Evolutionary conservation across 345 rosid genomes (phyloP), one percentile per base, ranked within the genome.

Genomic region (Zanthoxylum bungeanum): DNA sequence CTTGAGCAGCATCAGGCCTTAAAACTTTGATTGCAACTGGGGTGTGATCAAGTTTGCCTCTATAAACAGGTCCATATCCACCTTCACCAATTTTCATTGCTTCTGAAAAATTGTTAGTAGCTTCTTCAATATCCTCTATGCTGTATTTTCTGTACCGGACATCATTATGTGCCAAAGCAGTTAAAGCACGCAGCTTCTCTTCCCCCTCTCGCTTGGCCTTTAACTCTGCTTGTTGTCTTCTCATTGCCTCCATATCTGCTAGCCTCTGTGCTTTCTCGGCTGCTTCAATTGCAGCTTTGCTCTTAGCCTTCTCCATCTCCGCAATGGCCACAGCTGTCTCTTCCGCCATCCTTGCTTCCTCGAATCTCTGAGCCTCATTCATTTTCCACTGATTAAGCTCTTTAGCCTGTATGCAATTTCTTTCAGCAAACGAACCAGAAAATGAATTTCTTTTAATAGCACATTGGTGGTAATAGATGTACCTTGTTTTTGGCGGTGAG

Each of bases 1-100:
- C 98, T 78, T 93, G 97, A 55, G 89, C 89, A 69, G 96, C 98
- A 82, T 86, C 93, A 19, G 96, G 93, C 77, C 97, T 86, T 80
- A 89, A 78, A 27, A 90, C 91, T 80, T 93, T 93, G 64, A 91
- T 91, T 2, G 98, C 98, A 24, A 91, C 98, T 3, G 92, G 82
- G 39, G 97, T 93, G 75, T 93, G 96, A 82, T 91, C 96, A 37
- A 91, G 92, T 75, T 68, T 93, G 40, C 93, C 98, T 79, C 82
- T 77, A 68, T 82, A 93, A 25, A 93, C 98, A 11, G 97, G 98
- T 79, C 98, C 98, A 60, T 93, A 93, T 50, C 98, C 98, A 0
- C 98, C 98, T 83, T 91, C 97, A 30, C 98, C 98, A 53, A 93
- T 85, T 75, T 88, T 91, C 59, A 73, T 84, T 10, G 77, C 36